Percentiles rank a stretch among this genome's conserved stretches.
Conservation (phyloP, 1,284 basidiomycete genomes). For the Golubevia pallescens region DNA sequence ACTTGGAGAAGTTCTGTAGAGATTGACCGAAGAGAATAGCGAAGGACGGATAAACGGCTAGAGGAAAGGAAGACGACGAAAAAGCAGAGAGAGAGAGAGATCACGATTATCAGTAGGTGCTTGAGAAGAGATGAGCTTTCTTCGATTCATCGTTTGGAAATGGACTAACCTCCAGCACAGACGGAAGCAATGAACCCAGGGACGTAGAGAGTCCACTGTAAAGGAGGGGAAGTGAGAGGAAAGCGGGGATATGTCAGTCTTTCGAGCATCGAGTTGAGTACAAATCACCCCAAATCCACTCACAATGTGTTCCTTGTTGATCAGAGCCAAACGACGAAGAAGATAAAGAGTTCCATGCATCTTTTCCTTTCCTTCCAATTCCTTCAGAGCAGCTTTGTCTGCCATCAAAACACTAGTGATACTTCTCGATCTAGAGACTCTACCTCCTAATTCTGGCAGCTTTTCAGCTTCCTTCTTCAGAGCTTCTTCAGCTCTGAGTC, state of each 20-base stretch:
- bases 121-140: neutral
- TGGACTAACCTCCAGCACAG: too few species aligned
- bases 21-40: slow-evolving; percentile 55
- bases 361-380: slow-evolving; percentile 16
- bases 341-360: slow-evolving; percentile 32
- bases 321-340: slow-evolving; percentile 44
- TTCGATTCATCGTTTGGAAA: too few species aligned
- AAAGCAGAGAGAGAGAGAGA: neutral
- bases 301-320: slow-evolving; percentile 41
- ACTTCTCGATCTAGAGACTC: neutral
- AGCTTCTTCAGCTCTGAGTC: too few species aligned
- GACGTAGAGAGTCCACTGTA: slow-evolving; percentile 34
- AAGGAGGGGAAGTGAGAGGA: neutral
- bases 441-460: neutral
- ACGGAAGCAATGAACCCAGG: slow-evolving; percentile 47
- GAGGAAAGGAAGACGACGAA: slow-evolving; percentile 9
- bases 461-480: neutral
- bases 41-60: slow-evolving; percentile 54
- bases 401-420: neutral
- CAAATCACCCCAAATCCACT: too few species aligned
- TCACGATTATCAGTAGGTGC: neutral
- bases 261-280: neutral
- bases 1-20: slow-evolving; percentile 45
- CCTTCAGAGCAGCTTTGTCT: slow-evolving; percentile 13
- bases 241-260: too few species aligned